Evolutionary conservation across 352 stramenopile genomes (phyloP).

Genomic region (Phytophthora capsici): DNA sequence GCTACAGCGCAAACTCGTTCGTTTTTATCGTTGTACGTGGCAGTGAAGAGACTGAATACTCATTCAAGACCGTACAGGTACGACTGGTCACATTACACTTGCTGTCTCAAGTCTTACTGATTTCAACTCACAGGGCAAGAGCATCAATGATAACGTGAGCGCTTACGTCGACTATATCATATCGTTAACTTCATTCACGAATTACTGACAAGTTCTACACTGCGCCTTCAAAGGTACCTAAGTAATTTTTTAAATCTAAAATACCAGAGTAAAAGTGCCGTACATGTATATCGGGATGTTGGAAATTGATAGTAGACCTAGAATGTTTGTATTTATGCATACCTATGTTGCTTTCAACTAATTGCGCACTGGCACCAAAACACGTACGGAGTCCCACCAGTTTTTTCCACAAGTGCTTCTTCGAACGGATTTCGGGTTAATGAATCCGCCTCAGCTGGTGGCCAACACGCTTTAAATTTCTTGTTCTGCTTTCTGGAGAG

Average conservation of each 20-base stretch:
- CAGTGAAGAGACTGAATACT: conserved; percentile 50
- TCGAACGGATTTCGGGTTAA: conserved; percentile 50
- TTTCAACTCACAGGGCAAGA: conserved; percentile 41
- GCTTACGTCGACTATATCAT: conserved; percentile 66
- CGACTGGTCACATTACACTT: neutral
- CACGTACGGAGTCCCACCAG: conserved; percentile 28
- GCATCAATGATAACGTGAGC: conserved; percentile 62
- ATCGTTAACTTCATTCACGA: conserved; percentile 25
- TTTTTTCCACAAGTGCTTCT: conserved; percentile 13
- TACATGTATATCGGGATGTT: no score
- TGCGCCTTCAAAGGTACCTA: neutral
- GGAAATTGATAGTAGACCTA: no score
- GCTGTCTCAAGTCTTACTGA: conserved; percentile 1
- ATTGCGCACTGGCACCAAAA: conserved; percentile 74
- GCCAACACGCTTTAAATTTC: conserved; percentile 53
- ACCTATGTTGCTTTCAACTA: conserved; percentile 34
- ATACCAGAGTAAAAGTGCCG: no score
- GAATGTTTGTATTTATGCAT: no score
- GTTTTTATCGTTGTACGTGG: conserved; percentile 65
- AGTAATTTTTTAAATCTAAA: no score
- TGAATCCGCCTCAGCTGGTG: conserved; percentile 26
- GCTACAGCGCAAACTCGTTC: conserved; percentile 80
- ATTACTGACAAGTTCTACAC: conserved; percentile 4
- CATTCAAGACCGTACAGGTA: conserved; percentile 59
- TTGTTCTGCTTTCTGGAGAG: conserved; percentile 56